phyloP scores from a whole-genome alignment of 208 protist species.

The Herpetomonas tarakana region DNA sequence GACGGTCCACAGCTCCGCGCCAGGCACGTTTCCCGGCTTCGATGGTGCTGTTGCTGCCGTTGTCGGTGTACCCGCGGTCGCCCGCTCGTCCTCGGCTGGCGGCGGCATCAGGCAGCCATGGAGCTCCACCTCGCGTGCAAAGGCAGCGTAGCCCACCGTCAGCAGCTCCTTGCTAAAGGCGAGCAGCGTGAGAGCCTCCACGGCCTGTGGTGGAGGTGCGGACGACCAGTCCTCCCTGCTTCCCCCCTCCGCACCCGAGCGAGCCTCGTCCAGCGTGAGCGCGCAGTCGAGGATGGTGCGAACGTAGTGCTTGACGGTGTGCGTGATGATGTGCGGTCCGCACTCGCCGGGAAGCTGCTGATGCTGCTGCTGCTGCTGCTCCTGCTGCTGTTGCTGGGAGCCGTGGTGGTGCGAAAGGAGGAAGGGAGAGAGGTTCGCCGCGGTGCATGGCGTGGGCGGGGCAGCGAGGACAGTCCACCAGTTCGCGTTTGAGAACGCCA shows the following conservation, averaged over 20 bases:
- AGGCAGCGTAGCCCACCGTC: background rate
- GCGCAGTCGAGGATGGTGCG: conserved; percentile 17
- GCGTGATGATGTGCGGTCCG: conserved; percentile 28
- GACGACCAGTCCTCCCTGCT: too few relatives aligned
- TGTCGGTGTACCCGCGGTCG: too few relatives aligned
- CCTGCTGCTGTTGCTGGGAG: too few relatives aligned
- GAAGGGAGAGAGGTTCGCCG: background rate
- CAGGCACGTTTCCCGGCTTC: too few relatives aligned
- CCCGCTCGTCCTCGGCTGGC: background rate
- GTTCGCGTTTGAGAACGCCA: background rate
- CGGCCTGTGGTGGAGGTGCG: too few relatives aligned
- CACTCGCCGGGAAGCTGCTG: conserved; percentile 20
- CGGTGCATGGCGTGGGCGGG: background rate
- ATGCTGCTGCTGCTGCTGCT: too few relatives aligned
- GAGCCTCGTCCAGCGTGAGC: conserved; percentile 20
- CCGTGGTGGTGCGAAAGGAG: background rate
- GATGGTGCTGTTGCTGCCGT: too few relatives aligned
- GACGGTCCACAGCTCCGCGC: background rate
- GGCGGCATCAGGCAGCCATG: background rate
- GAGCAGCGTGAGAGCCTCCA: background rate
- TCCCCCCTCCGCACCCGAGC: too few relatives aligned
- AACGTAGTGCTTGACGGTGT: conserved; percentile 29
- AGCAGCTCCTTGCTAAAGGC: background rate
- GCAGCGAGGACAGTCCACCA: background rate
- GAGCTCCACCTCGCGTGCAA: background rate